Percentiles rank a stretch among this genome's conserved stretches.
These are phyloP conservation scores for Paramecium octaurelia DNA, from an alignment of 73 alveolate genomes.

Conservation along the genomic window DNA sequence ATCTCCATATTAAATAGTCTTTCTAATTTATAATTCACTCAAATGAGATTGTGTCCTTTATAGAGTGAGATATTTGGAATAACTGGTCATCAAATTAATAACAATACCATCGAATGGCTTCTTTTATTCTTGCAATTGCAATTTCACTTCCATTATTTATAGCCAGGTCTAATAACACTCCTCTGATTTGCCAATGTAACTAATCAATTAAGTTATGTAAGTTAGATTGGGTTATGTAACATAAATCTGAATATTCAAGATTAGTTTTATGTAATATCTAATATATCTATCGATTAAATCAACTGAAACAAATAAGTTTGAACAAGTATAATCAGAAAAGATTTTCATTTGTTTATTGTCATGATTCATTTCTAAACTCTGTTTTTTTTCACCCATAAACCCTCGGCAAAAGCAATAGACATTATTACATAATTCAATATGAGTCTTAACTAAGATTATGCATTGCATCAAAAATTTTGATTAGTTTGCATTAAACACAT, in stretches of 20 bases:
- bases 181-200: neutral
- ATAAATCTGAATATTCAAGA: neutral
- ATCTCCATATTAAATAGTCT: slow-evolving; percentile 3
- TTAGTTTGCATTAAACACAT: neutral
- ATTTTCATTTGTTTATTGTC: neutral
- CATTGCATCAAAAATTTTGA: slow-evolving; percentile 6
- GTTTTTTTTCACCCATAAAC: slow-evolving; percentile 15
- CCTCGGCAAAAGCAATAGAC: slow-evolving; percentile 17
- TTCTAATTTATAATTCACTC: neutral
- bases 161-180: neutral
- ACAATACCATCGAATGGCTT: neutral
- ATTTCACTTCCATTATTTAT: slow-evolving; percentile 7
- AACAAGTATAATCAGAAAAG: neutral
- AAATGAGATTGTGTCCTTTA: neutral
- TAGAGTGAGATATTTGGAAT: neutral
- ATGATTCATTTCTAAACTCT: neutral
- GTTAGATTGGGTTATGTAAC: neutral
- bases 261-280: neutral
- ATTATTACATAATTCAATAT: neutral
- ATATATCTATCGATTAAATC: slow-evolving; percentile 29
- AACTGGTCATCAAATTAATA: neutral
- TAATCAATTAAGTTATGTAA: neutral
- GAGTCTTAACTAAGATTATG: neutral
- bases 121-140: neutral
- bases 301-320: neutral